Base-by-base conservation (phyloP, 352 stramenopile genomes). In the Pythium periplocum region DNA sequence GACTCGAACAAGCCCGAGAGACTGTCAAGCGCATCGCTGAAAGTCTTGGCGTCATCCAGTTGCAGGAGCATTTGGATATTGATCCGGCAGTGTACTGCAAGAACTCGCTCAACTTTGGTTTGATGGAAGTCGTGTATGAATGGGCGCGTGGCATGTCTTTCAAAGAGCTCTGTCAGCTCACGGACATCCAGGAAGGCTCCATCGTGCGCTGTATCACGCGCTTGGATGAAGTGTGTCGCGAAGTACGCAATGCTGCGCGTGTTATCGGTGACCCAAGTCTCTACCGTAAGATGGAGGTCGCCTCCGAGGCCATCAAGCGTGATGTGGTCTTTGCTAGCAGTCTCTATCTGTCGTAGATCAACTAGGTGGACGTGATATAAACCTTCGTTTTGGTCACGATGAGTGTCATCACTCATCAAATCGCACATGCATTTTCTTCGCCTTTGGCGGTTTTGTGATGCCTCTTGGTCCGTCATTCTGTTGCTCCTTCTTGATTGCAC, bases 91-190 rank as follows among this genome's bases (percentile, higher is more conserved):
- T 98, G 38, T 98, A 94, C 48, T 82, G 65, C 60, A 95, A 96
- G 38, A 77, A 78, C 6, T 87, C 80, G 45, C 78, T 99, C 8
- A 98, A 99, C 64, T 98, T 99, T 71, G 95, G 95, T 0, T 62
- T 97, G 40, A 93, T 96, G 71, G 81, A 97, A 54, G 86, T 96
- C 32, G 94, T 98, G 8, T 99, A 99, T 69, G 96, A 99, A 62
- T 99, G 97, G 97, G 96, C 96, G 5, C 85, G 93, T 46, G 97
- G 97, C 4, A 97, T 99, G 68, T 87, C 95, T 9, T 99, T 99
- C 70, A 97, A 90, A 58, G 87, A 96, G 37, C 88, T 99, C 34
- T 98, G 91, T 57, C 72, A 97, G 59, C 78, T 99, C 39, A 99
- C 96, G 4, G 75, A 95, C 58, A 85, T 99, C 4, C 93, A 98